Evolutionary conservation across 768 basidiomycete species (phyloP).

Genomic region (Russula brevipes): DNA sequence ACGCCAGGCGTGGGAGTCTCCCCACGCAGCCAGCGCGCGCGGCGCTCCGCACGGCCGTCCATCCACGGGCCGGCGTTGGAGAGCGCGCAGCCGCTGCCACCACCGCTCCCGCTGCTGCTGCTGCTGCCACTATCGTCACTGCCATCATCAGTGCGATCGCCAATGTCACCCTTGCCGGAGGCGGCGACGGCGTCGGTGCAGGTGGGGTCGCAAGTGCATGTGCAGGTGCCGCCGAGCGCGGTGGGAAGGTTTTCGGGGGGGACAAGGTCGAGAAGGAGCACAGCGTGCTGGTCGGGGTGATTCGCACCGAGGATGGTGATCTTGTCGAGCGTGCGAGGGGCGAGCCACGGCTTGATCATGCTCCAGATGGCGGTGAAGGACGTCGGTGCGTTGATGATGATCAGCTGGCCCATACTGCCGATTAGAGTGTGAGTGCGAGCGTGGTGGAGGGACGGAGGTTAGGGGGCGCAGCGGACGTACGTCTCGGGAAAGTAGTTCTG

Average conservation of each 20-base stretch:
- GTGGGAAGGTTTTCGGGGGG: slow-evolving; percentile 60
- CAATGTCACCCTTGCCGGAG: background rate
- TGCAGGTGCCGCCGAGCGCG: slow-evolving; percentile 60
- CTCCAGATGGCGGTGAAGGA: slow-evolving; percentile 72
- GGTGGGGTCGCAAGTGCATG: slow-evolving; percentile 36
- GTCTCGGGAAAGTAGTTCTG: slow-evolving; percentile 78
- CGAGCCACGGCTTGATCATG: slow-evolving; percentile 63
- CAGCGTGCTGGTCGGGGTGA: slow-evolving; percentile 39
- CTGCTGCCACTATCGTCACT: background rate
- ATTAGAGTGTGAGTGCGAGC: too few species aligned
- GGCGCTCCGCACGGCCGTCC: slow-evolving; percentile 40
- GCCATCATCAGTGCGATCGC: background rate
- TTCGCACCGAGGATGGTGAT: slow-evolving; percentile 60
- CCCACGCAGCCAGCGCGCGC: slow-evolving; percentile 32
- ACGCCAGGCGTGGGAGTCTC: slow-evolving; percentile 21
- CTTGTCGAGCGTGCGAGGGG: slow-evolving; percentile 66
- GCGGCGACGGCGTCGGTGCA: background rate
- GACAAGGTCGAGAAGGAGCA: slow-evolving; percentile 54
- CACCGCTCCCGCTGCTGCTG: background rate
- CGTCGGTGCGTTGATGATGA: slow-evolving; percentile 66
- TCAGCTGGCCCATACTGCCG: slow-evolving; percentile 64
- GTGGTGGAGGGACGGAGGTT: too few species aligned
- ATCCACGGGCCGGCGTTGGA: slow-evolving; percentile 70
- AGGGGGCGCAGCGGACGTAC: too few species aligned
- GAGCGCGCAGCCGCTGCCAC: slow-evolving; percentile 50